Conservation (phyloP, 164 flowering plant genomes). For the Chimonanthus praecox region DNA sequence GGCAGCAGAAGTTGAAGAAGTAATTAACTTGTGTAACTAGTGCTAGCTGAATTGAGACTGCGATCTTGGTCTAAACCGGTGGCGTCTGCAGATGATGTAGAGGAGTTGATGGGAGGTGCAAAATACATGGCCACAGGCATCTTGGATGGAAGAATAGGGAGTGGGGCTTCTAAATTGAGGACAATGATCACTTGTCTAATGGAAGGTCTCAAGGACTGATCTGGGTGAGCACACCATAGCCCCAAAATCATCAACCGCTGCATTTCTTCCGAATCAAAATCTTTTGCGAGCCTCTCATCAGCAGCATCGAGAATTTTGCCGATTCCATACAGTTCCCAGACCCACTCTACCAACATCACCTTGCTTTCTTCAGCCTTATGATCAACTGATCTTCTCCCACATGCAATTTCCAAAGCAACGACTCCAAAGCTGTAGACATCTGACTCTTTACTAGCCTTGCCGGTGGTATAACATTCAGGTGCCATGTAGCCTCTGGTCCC, state of each 20-base stretch:
- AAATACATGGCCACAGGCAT: slow-evolving; percentile 26
- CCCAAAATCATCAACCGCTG: slow-evolving; percentile 31
- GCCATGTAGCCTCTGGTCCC: slow-evolving; percentile 57
- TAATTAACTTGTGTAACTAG: too few species aligned
- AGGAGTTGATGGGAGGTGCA: slow-evolving; percentile 10
- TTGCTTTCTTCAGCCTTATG: slow-evolving; percentile 12
- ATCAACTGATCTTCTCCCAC: slow-evolving; percentile 35
- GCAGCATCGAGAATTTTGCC: slow-evolving; percentile 28
- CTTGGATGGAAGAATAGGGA: slow-evolving; percentile 28
- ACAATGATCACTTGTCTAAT: slow-evolving; percentile 28
- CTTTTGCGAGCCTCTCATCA: slow-evolving; percentile 22
- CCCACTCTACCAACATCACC: slow-evolving; percentile 37
- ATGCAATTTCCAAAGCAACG: slow-evolving; percentile 38
- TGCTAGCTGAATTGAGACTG: too few species aligned
- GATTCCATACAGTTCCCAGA: slow-evolving; percentile 39
- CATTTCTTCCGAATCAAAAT: slow-evolving; percentile 21
- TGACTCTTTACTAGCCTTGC: slow-evolving; percentile 42
- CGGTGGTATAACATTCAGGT: slow-evolving; percentile 39
- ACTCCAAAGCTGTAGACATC: slow-evolving; percentile 53
- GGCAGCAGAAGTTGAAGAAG: too few species aligned
- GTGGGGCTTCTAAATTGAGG: slow-evolving; percentile 22
- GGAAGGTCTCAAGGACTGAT: slow-evolving; percentile 21
- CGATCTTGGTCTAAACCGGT: too few species aligned
- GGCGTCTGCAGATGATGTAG: too few species aligned
- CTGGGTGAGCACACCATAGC: slow-evolving; percentile 36